These are phyloP conservation scores for Tolypocladium pustulatum DNA, from an alignment of 2,329 filamentous ascomycete species.

Conservation along the genomic window DNA sequence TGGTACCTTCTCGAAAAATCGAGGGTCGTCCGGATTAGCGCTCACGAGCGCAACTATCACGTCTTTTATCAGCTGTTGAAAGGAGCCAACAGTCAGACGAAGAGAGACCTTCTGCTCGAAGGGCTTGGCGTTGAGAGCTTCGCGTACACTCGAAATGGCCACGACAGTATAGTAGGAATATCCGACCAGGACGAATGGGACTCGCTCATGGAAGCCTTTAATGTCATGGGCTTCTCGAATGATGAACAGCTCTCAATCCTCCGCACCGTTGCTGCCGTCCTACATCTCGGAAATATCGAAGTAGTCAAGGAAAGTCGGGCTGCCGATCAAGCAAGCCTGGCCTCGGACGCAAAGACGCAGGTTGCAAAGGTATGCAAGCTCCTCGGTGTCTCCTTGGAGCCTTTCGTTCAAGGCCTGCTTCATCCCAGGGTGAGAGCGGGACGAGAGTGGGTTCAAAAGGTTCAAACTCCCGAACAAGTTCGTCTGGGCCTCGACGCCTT, in stretches of 20 bases:
- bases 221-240: slow-evolving; percentile 85
- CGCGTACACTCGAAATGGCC: slow-evolving; percentile 81
- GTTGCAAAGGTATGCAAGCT: slow-evolving; percentile 73
- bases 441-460: slow-evolving; percentile 96
- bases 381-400: slow-evolving; percentile 72
- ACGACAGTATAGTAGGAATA: slow-evolving; percentile 82
- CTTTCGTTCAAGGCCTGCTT: slow-evolving; percentile 78
- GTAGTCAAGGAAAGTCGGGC: slow-evolving; percentile 85
- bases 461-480: slow-evolving; percentile 94
- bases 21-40: slow-evolving; percentile 81
- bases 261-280: slow-evolving; percentile 77
- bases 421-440: slow-evolving; percentile 94
- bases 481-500: slow-evolving; percentile 81
- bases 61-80: slow-evolving; percentile 93
- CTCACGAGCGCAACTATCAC: slow-evolving; percentile 90
- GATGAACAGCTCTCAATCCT: slow-evolving; percentile 77
- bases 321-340: slow-evolving; percentile 79
- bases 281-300: slow-evolving; percentile 86
- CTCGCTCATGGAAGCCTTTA: slow-evolving; percentile 79
- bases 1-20: slow-evolving; percentile 99
- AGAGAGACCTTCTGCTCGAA: slow-evolving; percentile 65
- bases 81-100: slow-evolving; percentile 65
- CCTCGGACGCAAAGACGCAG: slow-evolving; percentile 62
- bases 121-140: slow-evolving; percentile 76
- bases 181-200: slow-evolving; percentile 91